Evolutionary conservation across 371 early-diverging fungal species (phyloP), one percentile per base, ranked within the genome.

Genomic region (Circinella umbellata): DNA sequence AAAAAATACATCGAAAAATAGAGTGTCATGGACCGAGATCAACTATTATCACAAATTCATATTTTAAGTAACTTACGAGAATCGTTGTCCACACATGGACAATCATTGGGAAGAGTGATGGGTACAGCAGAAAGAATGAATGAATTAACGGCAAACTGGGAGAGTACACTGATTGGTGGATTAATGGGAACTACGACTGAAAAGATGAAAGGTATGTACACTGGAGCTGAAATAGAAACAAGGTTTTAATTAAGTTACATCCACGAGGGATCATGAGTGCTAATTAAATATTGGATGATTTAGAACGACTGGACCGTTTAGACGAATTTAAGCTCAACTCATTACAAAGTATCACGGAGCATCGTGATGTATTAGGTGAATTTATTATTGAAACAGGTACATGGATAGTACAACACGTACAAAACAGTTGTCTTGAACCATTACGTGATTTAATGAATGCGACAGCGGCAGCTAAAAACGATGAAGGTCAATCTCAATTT

Each of bases 361-460:
- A 69, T 39, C 39, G 39, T n/a, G 69, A 51, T 6, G 54, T 64
- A 17, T 39, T 75, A 42, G 36, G 75, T 14, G 68, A 66, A 13
- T 76, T 80, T 34, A 75, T 86, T 60, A 73, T 75, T 36, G 80
- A 83, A 60, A 79, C 76, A 3, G 80, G 78, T 51, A 51, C 71
- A 18, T 88, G 87, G 88, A 61, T 73, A 4, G 34, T 62, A 8
- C 61, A 61, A 18, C 69, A 73, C 36, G 65, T 73, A 1, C 39
- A 73, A 62, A 48, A 35, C 3, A 42, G 64, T 6, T 65, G 61
- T 61, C 54, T 73, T 35, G 48, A 51, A 15, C 54, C 69, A 4
- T 66, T 73, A 20, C 62, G 53, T 15, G 48, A 57, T 11, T 65
- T 69, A 14, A 14, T 69, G 47, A 18, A 46, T 11, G 61, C 15